phyloP scores from a whole-genome alignment of 352 stramenopile species.

The Phytopythium aichiense region DNA sequence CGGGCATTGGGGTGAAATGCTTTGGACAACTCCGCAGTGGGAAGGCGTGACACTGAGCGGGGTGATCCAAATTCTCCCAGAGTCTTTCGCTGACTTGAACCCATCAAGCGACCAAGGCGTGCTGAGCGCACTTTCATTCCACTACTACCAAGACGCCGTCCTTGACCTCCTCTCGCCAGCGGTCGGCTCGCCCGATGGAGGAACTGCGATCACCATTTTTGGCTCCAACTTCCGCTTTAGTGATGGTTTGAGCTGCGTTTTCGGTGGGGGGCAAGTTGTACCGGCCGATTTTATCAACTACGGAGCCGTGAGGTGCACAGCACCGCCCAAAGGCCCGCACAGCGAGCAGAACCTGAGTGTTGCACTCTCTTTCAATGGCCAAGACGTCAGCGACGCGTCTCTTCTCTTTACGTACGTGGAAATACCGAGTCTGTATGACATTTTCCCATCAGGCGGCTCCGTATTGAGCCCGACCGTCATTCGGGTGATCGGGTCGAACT shows the following conservation, averaged over 20 bases:
- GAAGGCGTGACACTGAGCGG: slow-evolving; percentile 11
- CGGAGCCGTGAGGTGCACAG: slow-evolving; percentile 22
- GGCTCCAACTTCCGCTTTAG: slow-evolving; percentile 28
- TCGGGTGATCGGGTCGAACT: slow-evolving; percentile 24
- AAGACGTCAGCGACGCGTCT: slow-evolving; percentile 21
- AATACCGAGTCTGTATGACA: slow-evolving; percentile 16
- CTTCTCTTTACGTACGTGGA: slow-evolving; percentile 29
- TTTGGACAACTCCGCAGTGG: slow-evolving; percentile 22
- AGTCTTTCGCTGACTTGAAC: not conserved
- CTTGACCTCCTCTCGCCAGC: slow-evolving; percentile 18
- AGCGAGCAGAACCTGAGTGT: slow-evolving; percentile 14
- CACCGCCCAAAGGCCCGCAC: slow-evolving; percentile 13
- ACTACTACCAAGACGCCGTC: slow-evolving; percentile 26
- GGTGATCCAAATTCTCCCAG: slow-evolving; percentile 20
- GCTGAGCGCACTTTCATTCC: slow-evolving; percentile 17
- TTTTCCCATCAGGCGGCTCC: slow-evolving; percentile 25
- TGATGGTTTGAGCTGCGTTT: slow-evolving; percentile 26
- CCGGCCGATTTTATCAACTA: slow-evolving; percentile 24
- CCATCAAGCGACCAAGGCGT: not conserved
- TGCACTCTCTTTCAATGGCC: slow-evolving; percentile 30
- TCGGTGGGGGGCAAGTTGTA: slow-evolving; percentile 19
- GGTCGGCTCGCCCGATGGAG: slow-evolving; percentile 18
- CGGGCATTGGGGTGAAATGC: slow-evolving; percentile 5
- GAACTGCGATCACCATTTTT: slow-evolving; percentile 26
- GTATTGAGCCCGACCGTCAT: slow-evolving; percentile 22